Evolutionary conservation across 108 stramenopile genomes (phyloP).

Genomic region (Chaetoceros muelleri): DNA sequence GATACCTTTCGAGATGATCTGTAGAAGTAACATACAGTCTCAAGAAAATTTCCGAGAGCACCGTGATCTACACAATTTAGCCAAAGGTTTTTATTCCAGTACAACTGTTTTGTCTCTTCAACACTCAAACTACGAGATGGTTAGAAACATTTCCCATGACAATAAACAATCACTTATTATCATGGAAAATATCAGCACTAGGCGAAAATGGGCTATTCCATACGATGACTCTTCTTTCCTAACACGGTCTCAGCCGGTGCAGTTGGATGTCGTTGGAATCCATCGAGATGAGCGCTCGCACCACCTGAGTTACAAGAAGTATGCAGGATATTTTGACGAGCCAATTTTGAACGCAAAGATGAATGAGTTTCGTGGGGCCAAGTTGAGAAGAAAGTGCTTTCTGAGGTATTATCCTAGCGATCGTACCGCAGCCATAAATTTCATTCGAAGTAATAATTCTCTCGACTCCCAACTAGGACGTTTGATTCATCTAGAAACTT

Average conservation of each 20-base stretch:
- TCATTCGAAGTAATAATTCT: constrained; percentile 29
- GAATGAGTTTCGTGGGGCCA: constrained; percentile 39
- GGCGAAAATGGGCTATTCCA: constrained; percentile 67
- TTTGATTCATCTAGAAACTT: constrained; percentile 4
- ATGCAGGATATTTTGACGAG: constrained; percentile 73
- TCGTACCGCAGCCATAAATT: constrained; percentile 50
- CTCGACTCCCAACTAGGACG: constrained; percentile 42
- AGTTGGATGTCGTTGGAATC: constrained; percentile 57
- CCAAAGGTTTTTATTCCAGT: constrained; percentile 55
- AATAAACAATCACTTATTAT: constrained; percentile 21
- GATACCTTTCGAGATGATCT: constrained; percentile 24
- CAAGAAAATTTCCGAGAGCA: constrained; percentile 38
- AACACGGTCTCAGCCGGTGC: constrained; percentile 54
- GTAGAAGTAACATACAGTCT: constrained; percentile 26
- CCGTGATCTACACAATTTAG: constrained; percentile 58
- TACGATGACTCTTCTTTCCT: constrained; percentile 85
- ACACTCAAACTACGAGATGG: constrained; percentile 5
- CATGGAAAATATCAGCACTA: constrained; percentile 41
- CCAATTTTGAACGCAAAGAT: constrained; percentile 32
- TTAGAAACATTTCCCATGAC: constrained; percentile 13
- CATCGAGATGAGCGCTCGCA: constrained; percentile 64
- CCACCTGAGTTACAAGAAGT: constrained; percentile 61
- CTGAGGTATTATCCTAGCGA: constrained; percentile 72
- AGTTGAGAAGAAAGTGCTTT: constrained; percentile 62
- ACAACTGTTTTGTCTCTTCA: constrained; percentile 51